These are phyloP conservation scores for Mortierella claussenii DNA, from an alignment of 192 early-diverging fungal species.

Conservation along the genomic window DNA sequence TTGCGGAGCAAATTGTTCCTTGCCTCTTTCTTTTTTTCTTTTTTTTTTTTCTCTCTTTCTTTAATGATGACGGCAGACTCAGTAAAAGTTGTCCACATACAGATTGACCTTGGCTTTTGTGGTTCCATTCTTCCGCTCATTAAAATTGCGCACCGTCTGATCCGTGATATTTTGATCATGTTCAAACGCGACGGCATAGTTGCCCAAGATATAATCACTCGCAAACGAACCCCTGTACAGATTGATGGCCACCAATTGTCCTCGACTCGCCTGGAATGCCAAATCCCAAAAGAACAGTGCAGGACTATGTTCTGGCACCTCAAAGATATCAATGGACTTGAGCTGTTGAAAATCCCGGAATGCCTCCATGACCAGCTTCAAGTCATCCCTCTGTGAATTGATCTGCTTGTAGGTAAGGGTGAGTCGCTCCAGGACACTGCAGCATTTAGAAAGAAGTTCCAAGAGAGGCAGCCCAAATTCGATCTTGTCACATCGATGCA, in stretches of 20 bases:
- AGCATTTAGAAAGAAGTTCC: conserved; percentile 19
- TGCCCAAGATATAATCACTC: conserved; percentile 40
- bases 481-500: conserved; percentile 49
- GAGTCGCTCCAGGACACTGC: conserved; percentile 29
- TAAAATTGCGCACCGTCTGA: conserved; percentile 40
- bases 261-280: conserved; percentile 35
- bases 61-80: too few species aligned
- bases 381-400: conserved; percentile 43
- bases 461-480: conserved; percentile 29
- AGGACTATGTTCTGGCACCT: conserved; percentile 44
- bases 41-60: too few species aligned
- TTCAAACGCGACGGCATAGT: conserved; percentile 37
- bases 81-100: conserved; percentile 26
- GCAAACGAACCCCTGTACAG: conserved; percentile 36
- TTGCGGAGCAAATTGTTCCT: too few species aligned
- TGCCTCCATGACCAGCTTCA: conserved; percentile 52
- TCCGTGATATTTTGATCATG: conserved; percentile 39
- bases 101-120: conserved; percentile 28
- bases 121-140: conserved; percentile 35
- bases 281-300: conserved; percentile 53
- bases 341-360: conserved; percentile 33
- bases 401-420: conserved; percentile 49
- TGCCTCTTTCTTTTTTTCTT: too few species aligned
- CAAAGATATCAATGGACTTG: conserved; percentile 27
- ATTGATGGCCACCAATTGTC: conserved; percentile 18